Percentiles rank a stretch among this genome's conserved stretches.
phyloP scores from a whole-genome alignment of 78 protist species.

The Dictyostelium firmibasis region DNA sequence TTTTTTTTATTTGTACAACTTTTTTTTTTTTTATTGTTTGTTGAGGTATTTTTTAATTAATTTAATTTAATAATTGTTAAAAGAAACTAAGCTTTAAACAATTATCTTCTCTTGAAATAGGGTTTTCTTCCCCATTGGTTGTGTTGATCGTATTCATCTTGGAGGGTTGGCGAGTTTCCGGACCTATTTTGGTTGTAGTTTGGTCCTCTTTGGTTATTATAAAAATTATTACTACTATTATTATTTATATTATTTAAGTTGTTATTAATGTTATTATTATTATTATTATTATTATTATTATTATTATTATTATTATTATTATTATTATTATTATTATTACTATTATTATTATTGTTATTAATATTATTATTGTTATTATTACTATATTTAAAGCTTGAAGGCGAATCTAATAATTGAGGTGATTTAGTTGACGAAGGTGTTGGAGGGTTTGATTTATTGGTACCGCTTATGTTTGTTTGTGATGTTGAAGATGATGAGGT shows the following conservation, averaged over 20 bases:
- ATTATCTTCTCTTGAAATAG: constrained; percentile 1
- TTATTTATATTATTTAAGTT: no score
- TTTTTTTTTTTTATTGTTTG: neutral
- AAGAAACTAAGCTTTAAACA: neutral
- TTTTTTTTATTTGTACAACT: neutral
- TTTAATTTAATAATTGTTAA: neutral
- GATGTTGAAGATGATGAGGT: neutral
- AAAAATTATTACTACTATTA: neutral
- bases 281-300: neutral
- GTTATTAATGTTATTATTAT: no score
- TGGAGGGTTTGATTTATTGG: neutral
- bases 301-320: no score
- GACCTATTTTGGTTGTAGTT: constrained; percentile 2
- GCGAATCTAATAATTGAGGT: constrained; percentile 11
- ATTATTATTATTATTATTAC: no score
- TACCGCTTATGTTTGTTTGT: neutral
- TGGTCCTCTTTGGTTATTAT: neutral
- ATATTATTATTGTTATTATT: neutral
- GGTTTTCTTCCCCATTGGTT: constrained; percentile 20
- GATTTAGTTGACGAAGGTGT: constrained; percentile 5
- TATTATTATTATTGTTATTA: neutral
- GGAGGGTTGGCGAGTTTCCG: constrained; percentile 9
- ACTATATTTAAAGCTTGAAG: neutral
- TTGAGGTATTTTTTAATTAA: neutral
- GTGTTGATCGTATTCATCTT: neutral